phyloP scores from a whole-genome alignment of 495 filamentous ascomycete genomes.

The Bombardia bombarda region DNA sequence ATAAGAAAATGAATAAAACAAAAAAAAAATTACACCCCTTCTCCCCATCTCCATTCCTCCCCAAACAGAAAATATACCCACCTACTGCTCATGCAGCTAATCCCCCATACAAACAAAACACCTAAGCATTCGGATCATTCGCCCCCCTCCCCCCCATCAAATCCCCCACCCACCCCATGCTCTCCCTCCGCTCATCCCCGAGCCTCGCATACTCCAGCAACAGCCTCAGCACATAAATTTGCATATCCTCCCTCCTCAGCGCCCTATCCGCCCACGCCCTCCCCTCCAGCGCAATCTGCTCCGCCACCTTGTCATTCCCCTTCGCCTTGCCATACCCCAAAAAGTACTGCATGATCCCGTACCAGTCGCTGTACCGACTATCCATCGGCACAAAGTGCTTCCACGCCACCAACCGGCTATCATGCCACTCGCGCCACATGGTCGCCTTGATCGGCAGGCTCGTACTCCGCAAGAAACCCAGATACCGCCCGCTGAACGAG shows the following conservation, averaged over 20 bases:
- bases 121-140: neutral
- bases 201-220: constrained; percentile 67
- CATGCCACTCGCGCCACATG: constrained; percentile 71
- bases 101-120: neutral
- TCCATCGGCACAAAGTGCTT: constrained; percentile 82
- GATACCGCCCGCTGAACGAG: constrained; percentile 63
- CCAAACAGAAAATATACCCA: neutral
- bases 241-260: constrained; percentile 61
- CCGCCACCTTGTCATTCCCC: constrained; percentile 48
- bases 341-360: constrained; percentile 74
- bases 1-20: neutral
- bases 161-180: constrained; percentile 9
- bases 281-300: constrained; percentile 53
- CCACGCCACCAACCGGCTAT: constrained; percentile 61
- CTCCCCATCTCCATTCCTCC: neutral
- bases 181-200: constrained; percentile 44
- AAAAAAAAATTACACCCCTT: neutral
- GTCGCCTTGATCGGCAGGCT: constrained; percentile 64
- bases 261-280: constrained; percentile 59
- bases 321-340: constrained; percentile 42
- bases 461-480: constrained; percentile 56
- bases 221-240: constrained; percentile 61
- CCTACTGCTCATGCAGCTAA: too few species aligned
- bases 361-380: constrained; percentile 68
- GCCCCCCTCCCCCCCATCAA: neutral